Evolutionary conservation across 1,284 basidiomycete genomes (phyloP).

Genomic region (Ustilago crameri): DNA sequence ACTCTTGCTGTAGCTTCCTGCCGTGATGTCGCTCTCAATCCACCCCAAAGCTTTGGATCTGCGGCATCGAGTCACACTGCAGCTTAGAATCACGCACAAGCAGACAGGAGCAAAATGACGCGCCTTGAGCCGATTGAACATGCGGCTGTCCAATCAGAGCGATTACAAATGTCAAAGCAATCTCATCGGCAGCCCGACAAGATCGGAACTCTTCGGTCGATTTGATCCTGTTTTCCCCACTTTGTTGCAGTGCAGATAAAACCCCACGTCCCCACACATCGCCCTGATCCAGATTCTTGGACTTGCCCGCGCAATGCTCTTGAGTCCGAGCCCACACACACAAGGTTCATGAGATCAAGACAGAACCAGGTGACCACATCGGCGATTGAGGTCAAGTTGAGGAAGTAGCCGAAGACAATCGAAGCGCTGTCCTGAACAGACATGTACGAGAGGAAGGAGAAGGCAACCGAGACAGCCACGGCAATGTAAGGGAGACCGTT

Average conservation of each 20-base stretch:
- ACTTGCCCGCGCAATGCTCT: too few species aligned
- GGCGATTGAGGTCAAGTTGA: slow-evolving; percentile 76
- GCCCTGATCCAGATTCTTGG: background rate
- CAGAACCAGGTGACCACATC: slow-evolving; percentile 87
- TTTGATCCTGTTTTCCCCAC: slow-evolving; percentile 2
- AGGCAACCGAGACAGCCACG: slow-evolving; percentile 76
- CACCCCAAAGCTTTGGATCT: background rate
- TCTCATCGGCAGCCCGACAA: slow-evolving; percentile 1
- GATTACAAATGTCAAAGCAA: slow-evolving; percentile 17
- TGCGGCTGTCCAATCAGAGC: slow-evolving; percentile 25
- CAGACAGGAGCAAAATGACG: slow-evolving; percentile 5
- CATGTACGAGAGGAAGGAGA: slow-evolving; percentile 77
- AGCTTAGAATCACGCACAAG: background rate
- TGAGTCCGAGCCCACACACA: too few species aligned
- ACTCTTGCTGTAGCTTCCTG: too few species aligned
- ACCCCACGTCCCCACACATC: background rate
- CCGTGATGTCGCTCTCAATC: too few species aligned
- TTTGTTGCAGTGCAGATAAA: background rate
- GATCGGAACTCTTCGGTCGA: slow-evolving; percentile 42
- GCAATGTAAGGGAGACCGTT: slow-evolving; percentile 81
- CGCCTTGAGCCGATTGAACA: background rate
- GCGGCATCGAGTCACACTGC: slow-evolving; percentile 9
- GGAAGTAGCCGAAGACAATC: slow-evolving; percentile 73
- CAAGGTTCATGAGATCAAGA: slow-evolving; percentile 77
- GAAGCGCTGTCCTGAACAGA: slow-evolving; percentile 65